phyloP scores from a whole-genome alignment of 2,329 filamentous ascomycete genomes.

The Stagonosporopsis tanaceti region DNA sequence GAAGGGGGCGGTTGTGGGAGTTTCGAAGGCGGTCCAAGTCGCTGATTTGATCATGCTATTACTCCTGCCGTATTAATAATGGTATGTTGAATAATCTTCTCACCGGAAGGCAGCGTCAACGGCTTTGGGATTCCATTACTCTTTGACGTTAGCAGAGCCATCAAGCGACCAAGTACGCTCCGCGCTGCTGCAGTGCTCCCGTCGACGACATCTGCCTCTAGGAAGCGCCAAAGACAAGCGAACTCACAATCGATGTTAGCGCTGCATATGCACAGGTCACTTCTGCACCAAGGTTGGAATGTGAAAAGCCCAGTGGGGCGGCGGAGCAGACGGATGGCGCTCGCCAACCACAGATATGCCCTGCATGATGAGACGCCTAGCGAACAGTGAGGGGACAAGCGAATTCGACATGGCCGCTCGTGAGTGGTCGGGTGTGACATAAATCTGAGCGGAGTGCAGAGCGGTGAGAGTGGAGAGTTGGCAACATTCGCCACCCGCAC shows the following conservation, averaged over 20 bases:
- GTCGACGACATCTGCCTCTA: constrained; percentile 3
- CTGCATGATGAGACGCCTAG: constrained; percentile 21
- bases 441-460: constrained; percentile 8
- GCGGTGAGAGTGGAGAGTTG: constrained; percentile 13
- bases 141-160: constrained; percentile 20
- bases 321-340: constrained; percentile 16
- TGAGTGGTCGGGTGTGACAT: constrained; percentile 10
- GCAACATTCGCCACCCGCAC: constrained; percentile 12
- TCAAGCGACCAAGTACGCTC: background rate
- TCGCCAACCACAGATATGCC: constrained; percentile 17
- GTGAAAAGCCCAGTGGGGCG: constrained; percentile 13
- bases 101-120: constrained; percentile 3
- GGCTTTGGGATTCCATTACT: constrained; percentile 4
- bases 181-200: constrained; percentile 13
- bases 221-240: constrained; percentile 12
- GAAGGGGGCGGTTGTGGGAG: constrained; percentile 4
- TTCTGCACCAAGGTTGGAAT: constrained; percentile 15
- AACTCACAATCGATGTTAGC: constrained; percentile 10
- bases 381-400: constrained; percentile 11
- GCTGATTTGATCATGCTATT: background rate
- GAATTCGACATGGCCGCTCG: constrained; percentile 7
- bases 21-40: background rate
- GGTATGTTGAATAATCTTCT: background rate
- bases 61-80: background rate
- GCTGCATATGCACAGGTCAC: constrained; percentile 6